Evolutionary conservation across 192 early-diverging fungal species (phyloP).

Genomic region (Coemansia sp.): DNA sequence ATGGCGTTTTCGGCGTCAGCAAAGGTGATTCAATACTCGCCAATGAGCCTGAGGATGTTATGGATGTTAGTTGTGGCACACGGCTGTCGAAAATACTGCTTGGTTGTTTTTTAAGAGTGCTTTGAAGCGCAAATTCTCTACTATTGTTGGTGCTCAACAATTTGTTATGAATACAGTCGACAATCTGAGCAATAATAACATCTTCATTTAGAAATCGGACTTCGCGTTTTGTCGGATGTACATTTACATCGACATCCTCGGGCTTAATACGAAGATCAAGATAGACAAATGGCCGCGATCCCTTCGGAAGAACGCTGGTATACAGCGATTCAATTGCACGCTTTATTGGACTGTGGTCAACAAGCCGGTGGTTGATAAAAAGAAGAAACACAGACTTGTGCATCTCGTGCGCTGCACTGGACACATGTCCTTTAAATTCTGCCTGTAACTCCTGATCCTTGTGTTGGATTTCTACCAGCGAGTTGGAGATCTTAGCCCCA

Average conservation of each 20-base stretch:
- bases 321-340: slow-evolving; percentile 83
- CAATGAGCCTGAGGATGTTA: slow-evolving; percentile 6
- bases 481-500: slow-evolving; percentile 75
- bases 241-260: slow-evolving; percentile 93
- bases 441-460: slow-evolving; percentile 57
- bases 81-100: not conserved
- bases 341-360: slow-evolving; percentile 81
- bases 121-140: slow-evolving; percentile 71
- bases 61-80: slow-evolving; percentile 5
- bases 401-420: slow-evolving; percentile 85
- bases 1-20: slow-evolving; percentile 4
- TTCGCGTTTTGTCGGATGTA: slow-evolving; percentile 95
- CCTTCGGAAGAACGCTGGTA: slow-evolving; percentile 75
- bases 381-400: slow-evolving; percentile 83
- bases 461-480: slow-evolving; percentile 68
- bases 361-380: slow-evolving; percentile 85
- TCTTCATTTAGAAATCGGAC: slow-evolving; percentile 95
- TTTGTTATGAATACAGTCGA: slow-evolving; percentile 66
- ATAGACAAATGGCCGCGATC: slow-evolving; percentile 86
- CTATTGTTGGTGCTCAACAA: slow-evolving; percentile 72
- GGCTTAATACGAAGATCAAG: slow-evolving; percentile 84
- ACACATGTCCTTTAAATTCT: slow-evolving; percentile 73
- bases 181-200: slow-evolving; percentile 66
- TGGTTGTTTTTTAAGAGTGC: slow-evolving; percentile 12
- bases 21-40: not conserved